These are phyloP conservation scores for Allantophomopsis cytisporea DNA, from an alignment of 2,329 filamentous ascomycete genomes.

Conservation along the genomic window DNA sequence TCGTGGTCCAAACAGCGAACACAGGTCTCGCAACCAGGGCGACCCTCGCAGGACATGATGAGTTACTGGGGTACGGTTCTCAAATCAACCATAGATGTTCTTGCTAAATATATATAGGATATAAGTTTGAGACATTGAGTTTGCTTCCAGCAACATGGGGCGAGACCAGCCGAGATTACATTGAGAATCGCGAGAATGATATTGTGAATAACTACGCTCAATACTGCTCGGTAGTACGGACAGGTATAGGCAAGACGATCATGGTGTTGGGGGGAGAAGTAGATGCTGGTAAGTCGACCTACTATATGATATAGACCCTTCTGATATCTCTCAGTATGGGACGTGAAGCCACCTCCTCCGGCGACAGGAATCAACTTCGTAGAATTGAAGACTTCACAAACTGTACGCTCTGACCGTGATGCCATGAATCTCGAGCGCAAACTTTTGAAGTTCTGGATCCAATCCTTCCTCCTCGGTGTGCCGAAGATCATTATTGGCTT, in stretches of 20 bases:
- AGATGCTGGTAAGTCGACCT: slow-evolving; percentile 53
- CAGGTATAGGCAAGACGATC: slow-evolving; percentile 63
- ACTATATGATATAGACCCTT: background rate
- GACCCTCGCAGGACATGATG: slow-evolving; percentile 66
- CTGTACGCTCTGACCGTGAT: slow-evolving; percentile 54
- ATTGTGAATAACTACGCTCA: slow-evolving; percentile 82
- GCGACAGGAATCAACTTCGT: slow-evolving; percentile 74
- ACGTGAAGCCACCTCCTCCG: slow-evolving; percentile 52
- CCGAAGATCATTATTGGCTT: slow-evolving; percentile 88
- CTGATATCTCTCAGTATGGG: slow-evolving; percentile 49
- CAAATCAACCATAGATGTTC: background rate
- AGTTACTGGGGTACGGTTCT: slow-evolving; percentile 65
- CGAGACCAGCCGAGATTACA: slow-evolving; percentile 57
- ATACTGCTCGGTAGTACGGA: slow-evolving; percentile 89
- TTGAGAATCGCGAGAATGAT: slow-evolving; percentile 59
- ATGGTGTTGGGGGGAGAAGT: slow-evolving; percentile 88
- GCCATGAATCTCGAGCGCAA: slow-evolving; percentile 74
- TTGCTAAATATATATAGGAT: slow-evolving; percentile 40
- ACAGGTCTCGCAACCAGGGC: slow-evolving; percentile 32
- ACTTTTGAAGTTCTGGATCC: slow-evolving; percentile 90
- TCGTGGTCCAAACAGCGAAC: slow-evolving; percentile 42
- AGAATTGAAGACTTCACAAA: slow-evolving; percentile 82
- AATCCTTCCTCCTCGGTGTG: slow-evolving; percentile 87
- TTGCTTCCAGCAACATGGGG: slow-evolving; percentile 66
- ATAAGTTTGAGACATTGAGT: slow-evolving; percentile 88